Evolutionary conservation across 2,329 filamentous ascomycete genomes (phyloP), one percentile per base, ranked within the genome.

Genomic region (Lachnellula occidentalis): DNA sequence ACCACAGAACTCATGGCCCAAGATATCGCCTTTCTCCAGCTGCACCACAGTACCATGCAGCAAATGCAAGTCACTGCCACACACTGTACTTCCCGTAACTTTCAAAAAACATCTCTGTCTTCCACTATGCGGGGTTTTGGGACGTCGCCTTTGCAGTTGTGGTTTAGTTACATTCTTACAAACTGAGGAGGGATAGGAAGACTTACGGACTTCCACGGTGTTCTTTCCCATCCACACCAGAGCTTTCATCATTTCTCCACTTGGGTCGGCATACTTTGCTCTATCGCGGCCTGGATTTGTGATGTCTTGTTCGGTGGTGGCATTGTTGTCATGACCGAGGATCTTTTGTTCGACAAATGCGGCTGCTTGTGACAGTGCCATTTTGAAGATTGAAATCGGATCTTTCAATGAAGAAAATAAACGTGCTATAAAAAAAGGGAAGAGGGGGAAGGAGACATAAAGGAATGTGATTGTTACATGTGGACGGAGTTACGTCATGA

Each of bases 201-300:
- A 65, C 71, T 55, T 69, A 83, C 79, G 73, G 17, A 95, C 76
- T 66, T 87, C 73, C 46, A 95, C 88, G 31, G 76, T 81, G 65
- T 91, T 88, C 76, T 92, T 94, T 50, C 88, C 87, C 71, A 87
- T 83, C 90, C 90, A 95, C 2, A 80, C 81, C 14, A 95, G 72
- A 0, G 90, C 91, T 70, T 89, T 87, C 87, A 95, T 94, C 15
- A 72, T 86, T 63, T 84, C 79, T 34, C 70, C 71, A 3, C 70
- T 72, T 4, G 76, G 71, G 63, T 80, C 73, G 22, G 76, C 80
- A 67, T 76, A 76, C 59, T 75, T 75, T 34, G 67, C 68, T 19
- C 74, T 70, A 55, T 86, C 76, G 62, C 48, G 62, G 22, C 62
- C 74, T n/a, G 87, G 88, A 61, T 85, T 85, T 56, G 80, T 74